A percentile compares a stretch with the other conserved stretches of the same genome.
Evolutionary conservation across 805 yeast genomes (phyloP).

Genomic region (Barnettozyma sucrosica): DNA sequence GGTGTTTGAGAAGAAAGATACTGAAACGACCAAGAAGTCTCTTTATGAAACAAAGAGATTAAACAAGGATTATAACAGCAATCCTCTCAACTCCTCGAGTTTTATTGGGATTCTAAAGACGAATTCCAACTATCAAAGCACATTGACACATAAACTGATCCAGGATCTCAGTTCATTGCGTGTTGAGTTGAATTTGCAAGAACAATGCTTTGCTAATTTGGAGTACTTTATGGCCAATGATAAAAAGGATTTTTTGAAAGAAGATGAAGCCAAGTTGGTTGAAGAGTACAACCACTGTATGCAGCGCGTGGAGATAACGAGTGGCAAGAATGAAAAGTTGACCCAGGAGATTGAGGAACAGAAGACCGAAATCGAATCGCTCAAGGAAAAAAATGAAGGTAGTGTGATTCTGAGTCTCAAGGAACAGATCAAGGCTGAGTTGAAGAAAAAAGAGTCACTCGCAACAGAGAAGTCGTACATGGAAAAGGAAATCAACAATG

Average conservation of each 20-base stretch:
- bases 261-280: constrained; percentile 40
- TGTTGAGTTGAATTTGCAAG: constrained; percentile 36
- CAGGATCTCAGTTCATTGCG: constrained; percentile 48
- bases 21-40: constrained; percentile 31
- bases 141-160: constrained; percentile 59
- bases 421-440: constrained; percentile 37
- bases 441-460: constrained; percentile 40
- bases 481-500: constrained; percentile 50
- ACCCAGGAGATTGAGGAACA: constrained; percentile 21
- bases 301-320: constrained; percentile 27
- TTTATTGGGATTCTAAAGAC: constrained; percentile 44
- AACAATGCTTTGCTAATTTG: constrained; percentile 42
- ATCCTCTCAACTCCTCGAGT: constrained; percentile 55
- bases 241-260: constrained; percentile 37
- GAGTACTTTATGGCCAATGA: constrained; percentile 36
- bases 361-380: constrained; percentile 21
- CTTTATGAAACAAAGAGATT: constrained; percentile 57
- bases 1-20: constrained; percentile 43
- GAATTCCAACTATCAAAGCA: constrained; percentile 31
- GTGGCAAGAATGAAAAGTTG: constrained; percentile 27
- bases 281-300: constrained; percentile 40
- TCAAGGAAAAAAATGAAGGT: constrained; percentile 27
- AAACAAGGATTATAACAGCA: constrained; percentile 60
- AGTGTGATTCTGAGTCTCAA: constrained; percentile 39
- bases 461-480: constrained; percentile 60